Evolutionary conservation across 805 yeast genomes (phyloP), one percentile per base, ranked within the genome.

Genomic region (Martiniozyma abietophila): DNA sequence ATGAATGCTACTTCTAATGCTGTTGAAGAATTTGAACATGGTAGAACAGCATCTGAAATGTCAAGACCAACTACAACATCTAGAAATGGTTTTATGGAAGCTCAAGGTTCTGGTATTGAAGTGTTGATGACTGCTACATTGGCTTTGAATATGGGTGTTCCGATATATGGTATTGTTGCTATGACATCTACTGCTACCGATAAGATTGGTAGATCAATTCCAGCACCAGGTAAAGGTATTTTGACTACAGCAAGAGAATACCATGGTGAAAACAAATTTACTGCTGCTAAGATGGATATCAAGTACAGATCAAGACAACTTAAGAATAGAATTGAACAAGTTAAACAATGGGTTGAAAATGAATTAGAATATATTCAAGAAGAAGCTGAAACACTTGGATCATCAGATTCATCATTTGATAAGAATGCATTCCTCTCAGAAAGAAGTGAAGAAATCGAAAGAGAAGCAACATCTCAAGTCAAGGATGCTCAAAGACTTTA

Each of bases 211-310:
- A 81, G 96, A 67, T 88, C 97, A 32, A 89, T 92, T 47, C 99
- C 99, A 47, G 98, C 98, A 56, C 99, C 99, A 65, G 99, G 99
- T 61, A 85, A 89, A 69, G 99, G 99, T 80, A 82, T 92, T 48
- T 73, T 92, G 70, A 92, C 98, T 42, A 85, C 95, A 56, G 98
- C 98, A 39, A 80, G 94, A 56, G 98, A 94, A 67, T 76, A 78
- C 55, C 89, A 80, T 49, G 83, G 86, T 49, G 72, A 69, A 50
- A 69, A 79, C 67, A 79, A 80, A 62, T 80, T 74, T 69, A 75
- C 80, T 49, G 66, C 92, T 38, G 80, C 89, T 42, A 66, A 83
- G 64, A 67, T 92, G 65, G 83, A 86, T 61, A 78, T 92, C 59
- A 78, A 80, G 59, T 92, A 92, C 77, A 83, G 99, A 67, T 70